A percentile compares a stretch with the other conserved stretches of the same genome.
phyloP scores from a whole-genome alignment of 2,329 filamentous ascomycete species.

The Trichophyton schoenleinii region DNA sequence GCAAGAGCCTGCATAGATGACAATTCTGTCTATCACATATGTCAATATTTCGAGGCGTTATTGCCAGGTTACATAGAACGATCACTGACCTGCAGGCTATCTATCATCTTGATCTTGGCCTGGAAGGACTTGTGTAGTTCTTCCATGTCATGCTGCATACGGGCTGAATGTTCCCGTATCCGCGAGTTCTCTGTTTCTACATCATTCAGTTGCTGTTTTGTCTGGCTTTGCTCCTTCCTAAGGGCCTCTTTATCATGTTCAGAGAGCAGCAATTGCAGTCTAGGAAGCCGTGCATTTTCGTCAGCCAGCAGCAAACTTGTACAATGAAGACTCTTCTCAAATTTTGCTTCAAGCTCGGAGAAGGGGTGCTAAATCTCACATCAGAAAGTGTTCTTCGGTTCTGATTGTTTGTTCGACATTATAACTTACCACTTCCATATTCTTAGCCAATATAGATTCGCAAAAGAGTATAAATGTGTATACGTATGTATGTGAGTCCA shows the following conservation, averaged over 20 bases:
- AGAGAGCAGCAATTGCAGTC: slow-evolving; percentile 1
- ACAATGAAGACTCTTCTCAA: background rate
- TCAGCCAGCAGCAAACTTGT: background rate
- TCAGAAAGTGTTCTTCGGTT: background rate
- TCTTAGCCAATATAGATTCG: background rate
- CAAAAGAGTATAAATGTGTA: background rate
- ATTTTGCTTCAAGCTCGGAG: slow-evolving; percentile 4
- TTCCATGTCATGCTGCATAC: background rate
- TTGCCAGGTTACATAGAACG: slow-evolving; percentile 19
- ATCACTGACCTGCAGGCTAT: slow-evolving; percentile 38
- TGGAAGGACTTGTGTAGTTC: slow-evolving; percentile 27
- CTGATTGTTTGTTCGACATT: background rate
- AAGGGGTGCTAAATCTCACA: background rate
- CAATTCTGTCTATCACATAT: slow-evolving; percentile 41
- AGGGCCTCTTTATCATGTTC: slow-evolving; percentile 8
- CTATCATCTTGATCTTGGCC: slow-evolving; percentile 41
- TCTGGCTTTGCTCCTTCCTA: background rate
- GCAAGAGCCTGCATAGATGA: slow-evolving; percentile 53
- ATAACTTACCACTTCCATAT: background rate
- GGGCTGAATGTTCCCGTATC: background rate
- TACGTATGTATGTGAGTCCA: background rate
- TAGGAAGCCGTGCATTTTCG: slow-evolving; percentile 5
- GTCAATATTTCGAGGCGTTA: background rate
- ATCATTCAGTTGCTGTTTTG: background rate
- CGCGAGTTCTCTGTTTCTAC: background rate